Base-by-base conservation (phyloP, 2,329 filamentous ascomycete species). In the Diaporthe destruens region DNA sequence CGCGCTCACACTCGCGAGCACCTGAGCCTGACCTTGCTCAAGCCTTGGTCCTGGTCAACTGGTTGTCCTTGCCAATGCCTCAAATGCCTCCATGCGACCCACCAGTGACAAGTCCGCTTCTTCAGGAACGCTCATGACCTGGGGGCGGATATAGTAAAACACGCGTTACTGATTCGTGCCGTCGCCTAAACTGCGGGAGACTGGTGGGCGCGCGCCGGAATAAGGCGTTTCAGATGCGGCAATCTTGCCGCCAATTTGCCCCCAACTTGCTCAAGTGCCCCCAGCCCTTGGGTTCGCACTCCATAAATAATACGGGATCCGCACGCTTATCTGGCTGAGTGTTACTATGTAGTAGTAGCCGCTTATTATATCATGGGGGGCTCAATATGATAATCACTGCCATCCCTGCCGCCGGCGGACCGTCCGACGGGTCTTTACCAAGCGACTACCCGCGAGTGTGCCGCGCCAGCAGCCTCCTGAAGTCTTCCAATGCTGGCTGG, bases 241-340 rank as follows among this genome's bases (percentile, higher is more conserved):
- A 16, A 32, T 65, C 20, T 34, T 49, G 44, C 34, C 36, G 2
- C 29, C 29, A 29, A 29, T n/a, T 59, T 59, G 18, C 59, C 42
- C n/a, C n/a, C n/a, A n/a, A n/a, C n/a, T n/a, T n/a, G n/a, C n/a
- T n/a, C n/a, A n/a, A n/a, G n/a, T 65, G 59, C 25, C 23, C 29
- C 44, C 42, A 6, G 51, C 29, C 61, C 61, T 49, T 7, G 61
- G 20, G 23, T 36, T 5, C 16, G 44, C 11, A 23, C 61, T 36
- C 61, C 61, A 65, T 51, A 65, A 51, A 65, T 65, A 65, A 65
- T 51, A 29, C 36, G 36, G 44, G 44, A 65, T 39, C 61, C 44
- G 61, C 61, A 65, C 29, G 61, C 61, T 65, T 65, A 65, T 51
- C 44, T 20, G 61, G n/a, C 18, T 34, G n/a, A n/a, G n/a, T n/a